Percentiles rank a stretch among this genome's conserved stretches.
phyloP scores from a whole-genome alignment of 352 stramenopile genomes.

The Globisporangium yorkense region DNA sequence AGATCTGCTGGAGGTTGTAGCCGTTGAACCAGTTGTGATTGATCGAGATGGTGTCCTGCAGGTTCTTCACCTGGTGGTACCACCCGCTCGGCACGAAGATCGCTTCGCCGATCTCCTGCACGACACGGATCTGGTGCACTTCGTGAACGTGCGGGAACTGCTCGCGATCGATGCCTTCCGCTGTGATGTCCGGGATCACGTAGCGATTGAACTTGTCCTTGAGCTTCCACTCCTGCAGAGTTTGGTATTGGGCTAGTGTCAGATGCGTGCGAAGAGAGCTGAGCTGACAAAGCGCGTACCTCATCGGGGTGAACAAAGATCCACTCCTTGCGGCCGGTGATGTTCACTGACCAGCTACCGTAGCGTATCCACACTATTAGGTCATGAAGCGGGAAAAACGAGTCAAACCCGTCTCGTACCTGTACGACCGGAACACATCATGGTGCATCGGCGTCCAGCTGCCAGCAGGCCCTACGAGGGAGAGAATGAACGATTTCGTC shows the following conservation, averaged over 20 bases:
- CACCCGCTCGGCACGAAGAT: slow-evolving; percentile 97
- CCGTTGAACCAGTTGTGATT: slow-evolving; percentile 98
- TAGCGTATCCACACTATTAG: not conserved
- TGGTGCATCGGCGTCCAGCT: slow-evolving; percentile 93
- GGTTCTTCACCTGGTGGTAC: slow-evolving; percentile 94
- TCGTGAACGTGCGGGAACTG: slow-evolving; percentile 51
- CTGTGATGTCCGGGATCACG: slow-evolving; percentile 46
- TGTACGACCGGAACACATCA: slow-evolving; percentile 96
- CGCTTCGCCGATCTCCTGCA: slow-evolving; percentile 62
- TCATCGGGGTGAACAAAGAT: slow-evolving; percentile 80
- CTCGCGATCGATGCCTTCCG: slow-evolving; percentile 31
- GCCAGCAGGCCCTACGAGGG: slow-evolving; percentile 52
- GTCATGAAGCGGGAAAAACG: not conserved
- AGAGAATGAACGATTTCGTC: slow-evolving; percentile 11
- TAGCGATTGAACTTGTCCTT: slow-evolving; percentile 63
- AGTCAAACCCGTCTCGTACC: slow-evolving; percentile 10
- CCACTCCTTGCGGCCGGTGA: slow-evolving; percentile 94
- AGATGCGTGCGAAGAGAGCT: not conserved
- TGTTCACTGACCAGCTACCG: slow-evolving; percentile 94
- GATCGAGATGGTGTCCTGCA: slow-evolving; percentile 92
- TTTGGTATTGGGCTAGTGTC: too few relatives aligned
- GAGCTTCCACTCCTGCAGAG: slow-evolving; percentile 49
- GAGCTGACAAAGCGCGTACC: slow-evolving; percentile 15
- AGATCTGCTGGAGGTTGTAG: slow-evolving; percentile 60
- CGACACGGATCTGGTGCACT: slow-evolving; percentile 38